Evolutionary conservation across 345 rosid species (phyloP), one percentile per base, ranked within the genome.

Genomic region (Dovyalis caffra): DNA sequence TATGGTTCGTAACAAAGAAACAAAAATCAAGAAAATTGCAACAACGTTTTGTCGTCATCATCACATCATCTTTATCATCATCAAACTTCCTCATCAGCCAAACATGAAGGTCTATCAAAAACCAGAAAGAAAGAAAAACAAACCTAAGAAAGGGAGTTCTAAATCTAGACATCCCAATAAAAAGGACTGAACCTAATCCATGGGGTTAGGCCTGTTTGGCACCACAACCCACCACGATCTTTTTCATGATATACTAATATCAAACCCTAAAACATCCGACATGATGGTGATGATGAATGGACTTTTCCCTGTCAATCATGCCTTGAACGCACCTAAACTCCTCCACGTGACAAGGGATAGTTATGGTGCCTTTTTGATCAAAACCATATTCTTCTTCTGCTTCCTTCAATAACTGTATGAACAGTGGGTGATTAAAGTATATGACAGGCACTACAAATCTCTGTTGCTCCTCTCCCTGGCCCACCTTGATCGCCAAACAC

Each of bases 221-320:
- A 74, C 83, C 81, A 35, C 73, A 79, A 80, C 81, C 38, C 8
- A 65, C 79, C 80, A 65, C 80, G 68, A 31, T 51, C 69, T 62
- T 18, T 51, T 40, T 45, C 49, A n/a, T 64, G 32, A 25, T 70
- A 12, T 35, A 25, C 23, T 20, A 37, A 16, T 14, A 73, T 65
- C 71, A 73, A 72, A 84, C 89, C 85, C 92, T 89, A 81, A 89
- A 91, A 81, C 96, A 91, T 1, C 90, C 90, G 37, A 80, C 79
- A 74, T 76, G 87, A 69, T 84, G 81, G 20, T 88, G 87, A 34
- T 89, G 85, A 58, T 81, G 79, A 47, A 84, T 70, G 66, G 90
- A 83, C 12, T 79, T 85, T 63, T 91, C 97, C 77, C 79, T 83
- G 57, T 88, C 94, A 62, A 91, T 91, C 85, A 86, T 64, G 57